Percentiles rank a stretch among this genome's conserved stretches.
These are phyloP conservation scores for Pyrus pyrifolia DNA, from an alignment of 306 rosid species.

Conservation along the genomic window DNA sequence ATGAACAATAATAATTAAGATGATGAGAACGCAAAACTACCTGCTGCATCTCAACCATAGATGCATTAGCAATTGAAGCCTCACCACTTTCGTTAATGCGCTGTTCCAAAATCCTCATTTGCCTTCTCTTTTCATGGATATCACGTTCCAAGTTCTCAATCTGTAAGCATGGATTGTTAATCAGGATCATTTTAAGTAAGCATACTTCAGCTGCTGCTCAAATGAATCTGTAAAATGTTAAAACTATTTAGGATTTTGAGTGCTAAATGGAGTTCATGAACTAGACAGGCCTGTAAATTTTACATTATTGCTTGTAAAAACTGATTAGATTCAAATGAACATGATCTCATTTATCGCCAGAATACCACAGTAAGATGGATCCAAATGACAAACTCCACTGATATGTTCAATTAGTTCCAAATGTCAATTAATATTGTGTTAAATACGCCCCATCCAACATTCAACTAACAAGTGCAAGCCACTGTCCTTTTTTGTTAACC, in stretches of 20 bases:
- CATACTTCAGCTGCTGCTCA: background rate
- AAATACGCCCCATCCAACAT: background rate
- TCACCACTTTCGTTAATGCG: conserved; percentile 73
- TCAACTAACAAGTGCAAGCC: background rate
- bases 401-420: too few species aligned
- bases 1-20: background rate
- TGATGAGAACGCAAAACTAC: conserved; percentile 34
- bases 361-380: too few species aligned
- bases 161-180: conserved; percentile 32
- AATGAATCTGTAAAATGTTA: background rate
- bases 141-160: conserved; percentile 82
- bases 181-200: background rate
- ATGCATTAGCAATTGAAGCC: conserved; percentile 67
- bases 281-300: background rate
- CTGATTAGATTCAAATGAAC: background rate
- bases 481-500: background rate
- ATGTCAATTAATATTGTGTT: too few species aligned
- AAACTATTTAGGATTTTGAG: background rate
- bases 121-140: conserved; percentile 85
- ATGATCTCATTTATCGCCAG: background rate
- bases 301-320: background rate
- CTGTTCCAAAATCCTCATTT: conserved; percentile 81
- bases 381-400: too few species aligned
- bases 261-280: background rate
- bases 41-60: conserved; percentile 97